phyloP scores from a whole-genome alignment of 495 filamentous ascomycete genomes.

The Hyaloscypha variabilis region DNA sequence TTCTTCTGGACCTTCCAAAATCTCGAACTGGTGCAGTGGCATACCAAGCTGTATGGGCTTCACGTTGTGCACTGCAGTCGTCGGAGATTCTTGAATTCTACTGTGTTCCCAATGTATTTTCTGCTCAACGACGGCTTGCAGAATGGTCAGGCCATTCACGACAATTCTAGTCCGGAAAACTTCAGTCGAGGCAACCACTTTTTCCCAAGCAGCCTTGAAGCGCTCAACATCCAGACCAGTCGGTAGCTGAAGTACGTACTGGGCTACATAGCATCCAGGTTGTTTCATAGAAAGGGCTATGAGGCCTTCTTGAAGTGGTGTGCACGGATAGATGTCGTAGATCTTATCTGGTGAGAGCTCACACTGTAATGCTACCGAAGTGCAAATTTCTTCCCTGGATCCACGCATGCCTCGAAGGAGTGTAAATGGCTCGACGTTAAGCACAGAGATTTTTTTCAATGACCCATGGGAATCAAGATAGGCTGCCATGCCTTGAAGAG shows the following conservation, averaged over 20 bases:
- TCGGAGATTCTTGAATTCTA: neutral
- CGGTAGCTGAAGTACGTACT: conserved; percentile 47
- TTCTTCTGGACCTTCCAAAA: conserved; percentile 3
- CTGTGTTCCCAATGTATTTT: conserved; percentile 21
- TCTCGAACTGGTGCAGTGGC: conserved; percentile 29
- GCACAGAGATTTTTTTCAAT: neutral
- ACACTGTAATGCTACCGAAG: conserved; percentile 7
- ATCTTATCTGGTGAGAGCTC: conserved; percentile 39
- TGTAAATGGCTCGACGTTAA: neutral
- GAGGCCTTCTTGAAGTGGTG: conserved; percentile 76
- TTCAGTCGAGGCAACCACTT: conserved; percentile 46
- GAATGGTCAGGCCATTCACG: conserved; percentile 45
- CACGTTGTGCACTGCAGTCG: neutral
- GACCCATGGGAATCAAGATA: neutral
- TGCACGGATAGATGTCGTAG: conserved; percentile 66
- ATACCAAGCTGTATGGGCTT: conserved; percentile 14
- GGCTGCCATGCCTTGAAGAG: neutral
- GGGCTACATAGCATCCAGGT: conserved; percentile 58
- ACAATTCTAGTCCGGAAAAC: conserved; percentile 60
- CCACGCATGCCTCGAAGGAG: neutral
- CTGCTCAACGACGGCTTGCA: conserved; percentile 51
- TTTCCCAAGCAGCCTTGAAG: conserved; percentile 59
- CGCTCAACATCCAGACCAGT: conserved; percentile 43
- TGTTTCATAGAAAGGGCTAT: conserved; percentile 63
- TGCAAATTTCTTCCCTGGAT: neutral